Percentiles rank a stretch among this genome's conserved stretches.
Evolutionary conservation across 2,329 filamentous ascomycete species (phyloP).

Genomic region (Diaporthe longicolla): DNA sequence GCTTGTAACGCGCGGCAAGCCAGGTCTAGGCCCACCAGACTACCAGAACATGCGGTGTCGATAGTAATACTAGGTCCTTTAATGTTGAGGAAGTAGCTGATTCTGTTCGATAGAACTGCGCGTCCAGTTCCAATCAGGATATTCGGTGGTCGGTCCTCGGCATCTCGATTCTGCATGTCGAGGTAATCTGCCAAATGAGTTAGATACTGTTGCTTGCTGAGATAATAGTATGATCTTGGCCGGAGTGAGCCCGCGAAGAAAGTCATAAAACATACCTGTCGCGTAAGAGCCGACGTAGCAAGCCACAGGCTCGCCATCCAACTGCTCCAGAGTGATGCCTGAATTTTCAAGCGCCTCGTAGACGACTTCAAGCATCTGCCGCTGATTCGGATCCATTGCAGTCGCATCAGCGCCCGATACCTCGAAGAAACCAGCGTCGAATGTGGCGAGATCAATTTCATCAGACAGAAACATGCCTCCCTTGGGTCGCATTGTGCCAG

Average conservation of each 20-base stretch:
- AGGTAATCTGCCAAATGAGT: slow-evolving; percentile 8
- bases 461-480: slow-evolving; percentile 47
- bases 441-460: slow-evolving; percentile 51
- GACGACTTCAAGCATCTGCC: slow-evolving; percentile 45
- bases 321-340: slow-evolving; percentile 35
- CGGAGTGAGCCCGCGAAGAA: too few relatives aligned
- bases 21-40: not conserved
- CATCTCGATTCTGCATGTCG: not conserved
- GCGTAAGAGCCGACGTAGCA: too few relatives aligned
- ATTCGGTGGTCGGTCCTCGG: not conserved
- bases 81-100: slow-evolving; percentile 15
- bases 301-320: too few relatives aligned
- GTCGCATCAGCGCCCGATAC: slow-evolving; percentile 41
- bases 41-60: slow-evolving; percentile 27
- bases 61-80: slow-evolving; percentile 26
- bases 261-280: too few relatives aligned
- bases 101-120: not conserved
- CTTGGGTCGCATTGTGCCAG: too few relatives aligned
- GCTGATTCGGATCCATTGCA: slow-evolving; percentile 46
- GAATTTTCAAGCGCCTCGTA: slow-evolving; percentile 46
- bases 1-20: not conserved
- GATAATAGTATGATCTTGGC: too few relatives aligned
- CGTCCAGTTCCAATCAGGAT: not conserved
- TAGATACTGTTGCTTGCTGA: too few relatives aligned
- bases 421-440: slow-evolving; percentile 53